Percentiles rank a stretch among this genome's conserved stretches.
Evolutionary conservation across 2,329 filamentous ascomycete genomes (phyloP).

Genomic region (Acarospora socialis): DNA sequence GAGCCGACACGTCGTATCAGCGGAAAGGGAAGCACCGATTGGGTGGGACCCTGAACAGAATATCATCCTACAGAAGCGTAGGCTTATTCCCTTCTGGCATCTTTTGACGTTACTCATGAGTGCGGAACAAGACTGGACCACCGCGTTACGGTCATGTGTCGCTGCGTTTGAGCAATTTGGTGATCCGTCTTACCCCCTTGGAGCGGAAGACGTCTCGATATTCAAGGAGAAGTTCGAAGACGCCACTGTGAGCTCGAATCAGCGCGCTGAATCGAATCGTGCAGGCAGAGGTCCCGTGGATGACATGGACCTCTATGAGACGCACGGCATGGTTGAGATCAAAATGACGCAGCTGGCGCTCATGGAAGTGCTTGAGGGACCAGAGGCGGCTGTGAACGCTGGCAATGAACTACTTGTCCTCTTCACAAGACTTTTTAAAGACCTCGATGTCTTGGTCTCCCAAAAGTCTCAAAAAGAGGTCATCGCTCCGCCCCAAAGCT

Average conservation of each 20-base stretch:
- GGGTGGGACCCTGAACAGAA: no score
- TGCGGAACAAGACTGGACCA: conserved; percentile 68
- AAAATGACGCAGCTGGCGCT: conserved; percentile 89
- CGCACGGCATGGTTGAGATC: conserved; percentile 76
- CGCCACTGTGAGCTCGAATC: conserved; percentile 20
- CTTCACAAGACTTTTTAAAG: conserved; percentile 68
- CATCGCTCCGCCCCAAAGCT: conserved; percentile 49
- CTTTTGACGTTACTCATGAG: conserved; percentile 74
- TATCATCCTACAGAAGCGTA: conserved; percentile 27
- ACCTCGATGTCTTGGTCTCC: no score
- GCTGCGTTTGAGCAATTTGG: conserved; percentile 86
- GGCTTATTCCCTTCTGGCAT: conserved; percentile 77
- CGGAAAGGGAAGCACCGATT: no score
- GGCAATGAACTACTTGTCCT: conserved; percentile 72
- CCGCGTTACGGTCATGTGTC: conserved; percentile 71
- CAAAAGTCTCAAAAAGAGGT: conserved; percentile 26
- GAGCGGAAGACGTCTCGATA: neutral
- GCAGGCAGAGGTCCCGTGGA: conserved; percentile 62
- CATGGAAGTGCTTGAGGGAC: conserved; percentile 68
- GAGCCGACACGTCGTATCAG: no score
- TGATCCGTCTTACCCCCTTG: conserved; percentile 34
- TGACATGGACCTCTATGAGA: conserved; percentile 70
- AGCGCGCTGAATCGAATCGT: conserved; percentile 15
- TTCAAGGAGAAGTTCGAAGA: conserved; percentile 4
- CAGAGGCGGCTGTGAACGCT: conserved; percentile 73